These are phyloP conservation scores for Musa acuminata DNA, from an alignment of 176 grass and related monocot genomes.

Conservation along the genomic window DNA sequence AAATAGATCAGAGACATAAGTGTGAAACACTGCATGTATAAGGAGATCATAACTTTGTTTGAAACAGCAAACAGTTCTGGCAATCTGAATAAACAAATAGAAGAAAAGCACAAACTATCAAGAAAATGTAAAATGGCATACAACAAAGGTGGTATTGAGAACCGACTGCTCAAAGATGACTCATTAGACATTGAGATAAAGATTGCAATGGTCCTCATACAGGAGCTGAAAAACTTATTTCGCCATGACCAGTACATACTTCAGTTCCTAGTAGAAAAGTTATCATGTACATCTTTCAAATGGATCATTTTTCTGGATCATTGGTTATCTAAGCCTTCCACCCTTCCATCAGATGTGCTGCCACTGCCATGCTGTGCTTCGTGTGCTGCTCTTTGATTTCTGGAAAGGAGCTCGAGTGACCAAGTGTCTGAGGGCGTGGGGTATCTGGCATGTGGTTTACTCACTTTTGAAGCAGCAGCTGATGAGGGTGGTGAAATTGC, in stretches of 20 bases:
- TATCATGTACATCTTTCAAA: not conserved
- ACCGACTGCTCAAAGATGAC: not conserved
- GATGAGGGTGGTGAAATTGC: not conserved
- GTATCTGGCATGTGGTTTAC: constrained; percentile 18
- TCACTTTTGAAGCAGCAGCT: not conserved
- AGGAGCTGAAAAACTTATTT: not conserved
- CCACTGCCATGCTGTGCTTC: constrained; percentile 12
- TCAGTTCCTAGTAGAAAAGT: not conserved
- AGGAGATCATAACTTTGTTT: not conserved
- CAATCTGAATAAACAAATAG: too few relatives aligned
- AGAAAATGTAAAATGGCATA: not conserved
- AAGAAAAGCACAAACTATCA: too few relatives aligned
- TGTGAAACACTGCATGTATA: not conserved
- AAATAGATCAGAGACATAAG: not conserved
- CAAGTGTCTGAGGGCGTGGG: constrained; percentile 16
- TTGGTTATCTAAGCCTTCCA: not conserved
- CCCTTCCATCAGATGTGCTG: not conserved
- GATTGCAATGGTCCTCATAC: not conserved
- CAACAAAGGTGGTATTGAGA: not conserved
- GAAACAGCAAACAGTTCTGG: not conserved
- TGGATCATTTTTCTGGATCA: not conserved
- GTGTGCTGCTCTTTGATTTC: constrained; percentile 8
- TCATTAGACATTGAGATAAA: not conserved
- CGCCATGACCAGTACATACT: not conserved
- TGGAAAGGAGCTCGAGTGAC: constrained; percentile 19